Conservation (phyloP, 768 basidiomycete species). For the Mycena venus region DNA sequence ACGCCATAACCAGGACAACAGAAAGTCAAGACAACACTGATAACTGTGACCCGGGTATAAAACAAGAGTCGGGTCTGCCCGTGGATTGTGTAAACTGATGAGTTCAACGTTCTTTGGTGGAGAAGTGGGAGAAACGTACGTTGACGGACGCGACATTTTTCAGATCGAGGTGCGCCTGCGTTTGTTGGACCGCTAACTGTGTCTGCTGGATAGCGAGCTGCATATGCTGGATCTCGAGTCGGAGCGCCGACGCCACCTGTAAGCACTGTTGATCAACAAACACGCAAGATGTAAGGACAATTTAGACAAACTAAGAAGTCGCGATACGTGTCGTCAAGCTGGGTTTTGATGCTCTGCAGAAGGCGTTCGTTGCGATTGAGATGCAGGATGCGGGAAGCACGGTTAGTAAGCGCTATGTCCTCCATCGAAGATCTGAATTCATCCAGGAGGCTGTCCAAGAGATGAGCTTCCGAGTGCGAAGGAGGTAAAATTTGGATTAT, state of each 20-base stretch:
- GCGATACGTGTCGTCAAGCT: not conserved
- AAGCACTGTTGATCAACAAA: not conserved
- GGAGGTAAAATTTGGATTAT: not conserved
- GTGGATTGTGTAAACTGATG: too few species aligned
- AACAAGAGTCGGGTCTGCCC: not conserved
- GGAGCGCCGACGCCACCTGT: not conserved
- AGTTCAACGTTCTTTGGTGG: too few species aligned
- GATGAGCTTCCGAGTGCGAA: not conserved
- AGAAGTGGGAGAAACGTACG: too few species aligned
- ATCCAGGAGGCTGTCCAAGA: not conserved
- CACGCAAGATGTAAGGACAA: not conserved
- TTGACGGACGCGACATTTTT: too few species aligned
- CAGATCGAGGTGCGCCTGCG: not conserved
- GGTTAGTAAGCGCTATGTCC: not conserved
- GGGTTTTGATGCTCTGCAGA: not conserved
- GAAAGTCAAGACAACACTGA: too few species aligned
- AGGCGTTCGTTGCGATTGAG: not conserved
- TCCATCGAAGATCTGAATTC: not conserved
- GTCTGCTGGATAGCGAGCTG: not conserved
- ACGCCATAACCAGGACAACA: too few species aligned
- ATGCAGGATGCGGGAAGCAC: not conserved
- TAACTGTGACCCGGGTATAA: not conserved
- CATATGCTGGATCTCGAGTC: not conserved
- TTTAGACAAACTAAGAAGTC: not conserved
- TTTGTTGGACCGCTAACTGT: too few species aligned